Conservation (phyloP, 495 filamentous ascomycete species). For the Penicillium nucicola region DNA sequence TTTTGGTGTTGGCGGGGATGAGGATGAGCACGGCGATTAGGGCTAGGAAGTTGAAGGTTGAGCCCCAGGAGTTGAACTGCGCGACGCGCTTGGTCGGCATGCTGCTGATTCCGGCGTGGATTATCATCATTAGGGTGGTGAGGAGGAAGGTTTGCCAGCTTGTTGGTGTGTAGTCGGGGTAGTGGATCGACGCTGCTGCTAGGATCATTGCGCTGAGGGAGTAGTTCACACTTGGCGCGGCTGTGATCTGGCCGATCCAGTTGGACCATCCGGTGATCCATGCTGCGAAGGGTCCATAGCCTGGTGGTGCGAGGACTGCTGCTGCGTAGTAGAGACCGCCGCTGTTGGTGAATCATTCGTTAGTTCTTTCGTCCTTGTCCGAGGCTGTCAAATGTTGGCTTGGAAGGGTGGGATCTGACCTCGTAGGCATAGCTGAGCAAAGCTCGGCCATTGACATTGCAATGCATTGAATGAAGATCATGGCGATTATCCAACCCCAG, state of each 20-base stretch:
- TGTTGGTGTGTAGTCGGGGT: constrained; percentile 62
- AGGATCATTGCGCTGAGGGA: constrained; percentile 69
- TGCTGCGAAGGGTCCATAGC: constrained; percentile 71
- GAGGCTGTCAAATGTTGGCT: not conserved
- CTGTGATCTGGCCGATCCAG: constrained; percentile 69
- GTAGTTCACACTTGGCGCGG: constrained; percentile 64
- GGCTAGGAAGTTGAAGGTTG: constrained; percentile 70
- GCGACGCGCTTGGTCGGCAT: constrained; percentile 75
- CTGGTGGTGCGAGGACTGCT: constrained; percentile 73
- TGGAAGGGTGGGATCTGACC: constrained; percentile 24
- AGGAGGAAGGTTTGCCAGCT: constrained; percentile 70
- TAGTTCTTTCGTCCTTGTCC: constrained; percentile 3
- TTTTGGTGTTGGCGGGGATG: constrained; percentile 62
- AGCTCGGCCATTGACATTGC: constrained; percentile 66
- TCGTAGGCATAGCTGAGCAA: constrained; percentile 66
- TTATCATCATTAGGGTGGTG: constrained; percentile 64
- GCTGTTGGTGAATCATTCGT: constrained; percentile 35
- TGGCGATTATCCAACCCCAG: constrained; percentile 78
- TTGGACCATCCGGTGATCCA: constrained; percentile 77
- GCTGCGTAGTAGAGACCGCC: constrained; percentile 78
- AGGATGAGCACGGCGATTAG: constrained; percentile 65
- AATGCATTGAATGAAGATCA: constrained; percentile 72
- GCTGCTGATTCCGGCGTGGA: constrained; percentile 69
- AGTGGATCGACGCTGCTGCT: constrained; percentile 64
- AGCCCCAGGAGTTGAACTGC: constrained; percentile 71